phyloP scores from a whole-genome alignment of 805 yeast genomes.

The Kluyveromyces siamensis region DNA sequence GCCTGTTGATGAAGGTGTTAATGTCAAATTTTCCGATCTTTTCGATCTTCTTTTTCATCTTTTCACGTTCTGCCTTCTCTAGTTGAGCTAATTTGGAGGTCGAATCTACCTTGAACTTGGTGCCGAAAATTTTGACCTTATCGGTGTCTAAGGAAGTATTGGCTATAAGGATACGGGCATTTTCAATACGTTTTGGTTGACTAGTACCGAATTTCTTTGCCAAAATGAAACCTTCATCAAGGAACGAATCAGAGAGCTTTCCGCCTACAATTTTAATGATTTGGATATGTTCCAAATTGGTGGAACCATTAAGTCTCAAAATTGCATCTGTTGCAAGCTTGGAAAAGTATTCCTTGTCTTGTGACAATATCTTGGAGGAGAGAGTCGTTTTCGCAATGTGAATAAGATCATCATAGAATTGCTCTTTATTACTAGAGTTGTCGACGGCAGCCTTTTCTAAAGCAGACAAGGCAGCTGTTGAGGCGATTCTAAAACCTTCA shows the following conservation, averaged over 20 bases:
- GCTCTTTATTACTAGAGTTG: slow-evolving; percentile 45
- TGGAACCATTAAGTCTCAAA: slow-evolving; percentile 74
- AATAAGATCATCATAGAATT: slow-evolving; percentile 66
- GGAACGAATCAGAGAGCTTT: slow-evolving; percentile 77
- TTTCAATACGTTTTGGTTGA: slow-evolving; percentile 77
- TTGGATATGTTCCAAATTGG: slow-evolving; percentile 87
- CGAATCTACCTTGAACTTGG: slow-evolving; percentile 92
- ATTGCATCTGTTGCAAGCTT: slow-evolving; percentile 91
- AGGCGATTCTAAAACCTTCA: slow-evolving; percentile 88
- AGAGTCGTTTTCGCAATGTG: slow-evolving; percentile 90
- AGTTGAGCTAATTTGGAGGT: slow-evolving; percentile 90
- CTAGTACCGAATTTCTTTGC: slow-evolving; percentile 89
- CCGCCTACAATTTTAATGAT: slow-evolving; percentile 93
- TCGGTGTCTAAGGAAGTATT: slow-evolving; percentile 96
- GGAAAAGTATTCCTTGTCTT: slow-evolving; percentile 85
- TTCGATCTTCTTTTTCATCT: slow-evolving; percentile 84
- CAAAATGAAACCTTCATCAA: slow-evolving; percentile 92
- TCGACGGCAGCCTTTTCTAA: slow-evolving; percentile 71
- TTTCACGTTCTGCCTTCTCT: slow-evolving; percentile 87
- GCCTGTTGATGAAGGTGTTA: slow-evolving; percentile 90
- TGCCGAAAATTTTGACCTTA: slow-evolving; percentile 95
- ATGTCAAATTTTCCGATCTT: slow-evolving; percentile 82
- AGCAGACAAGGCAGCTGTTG: slow-evolving; percentile 75
- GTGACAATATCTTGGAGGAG: slow-evolving; percentile 88
- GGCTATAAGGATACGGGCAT: slow-evolving; percentile 84